These are phyloP conservation scores for Podaxis sp. DNA, from an alignment of 768 basidiomycete genomes.

Conservation along the genomic window DNA sequence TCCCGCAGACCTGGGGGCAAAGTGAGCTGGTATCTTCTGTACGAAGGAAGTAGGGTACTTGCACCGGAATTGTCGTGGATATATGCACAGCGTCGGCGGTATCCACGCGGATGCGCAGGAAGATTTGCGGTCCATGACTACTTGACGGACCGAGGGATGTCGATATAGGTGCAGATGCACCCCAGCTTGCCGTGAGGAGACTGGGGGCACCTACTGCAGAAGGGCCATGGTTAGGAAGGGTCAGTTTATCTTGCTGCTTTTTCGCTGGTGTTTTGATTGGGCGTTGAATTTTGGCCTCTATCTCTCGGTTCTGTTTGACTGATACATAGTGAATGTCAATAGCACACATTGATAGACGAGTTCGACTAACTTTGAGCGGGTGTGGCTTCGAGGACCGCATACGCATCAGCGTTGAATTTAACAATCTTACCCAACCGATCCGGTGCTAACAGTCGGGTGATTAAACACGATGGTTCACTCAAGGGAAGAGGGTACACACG, in stretches of 20 bases:
- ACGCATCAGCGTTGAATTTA: constrained; percentile 88
- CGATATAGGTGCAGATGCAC: constrained; percentile 48
- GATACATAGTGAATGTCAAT: constrained; percentile 21
- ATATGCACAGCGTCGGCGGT: constrained; percentile 81
- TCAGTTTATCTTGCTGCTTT: constrained; percentile 44
- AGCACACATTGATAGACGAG: not conserved
- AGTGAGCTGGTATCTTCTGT: not conserved
- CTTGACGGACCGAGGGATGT: constrained; percentile 68
- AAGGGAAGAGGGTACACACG: constrained; percentile 46
- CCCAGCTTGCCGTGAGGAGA: constrained; percentile 39
- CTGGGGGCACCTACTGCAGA: constrained; percentile 37
- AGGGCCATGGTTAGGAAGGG: constrained; percentile 36
- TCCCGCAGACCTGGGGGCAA: constrained; percentile 59
- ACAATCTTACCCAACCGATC: constrained; percentile 81
- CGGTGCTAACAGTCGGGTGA: constrained; percentile 56
- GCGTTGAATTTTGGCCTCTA: constrained; percentile 79
- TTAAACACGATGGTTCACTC: constrained; percentile 5
- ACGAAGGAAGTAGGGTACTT: constrained; percentile 26
- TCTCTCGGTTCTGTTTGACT: constrained; percentile 72
- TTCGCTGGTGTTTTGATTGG: constrained; percentile 70
- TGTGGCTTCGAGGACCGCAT: constrained; percentile 80
- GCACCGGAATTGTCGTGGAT: constrained; percentile 90
- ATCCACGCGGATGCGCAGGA: constrained; percentile 78
- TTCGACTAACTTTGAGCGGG: constrained; percentile 54
- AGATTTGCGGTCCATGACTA: constrained; percentile 75